These are phyloP conservation scores for Litsea cubeba DNA, from an alignment of 164 flowering plant genomes.

Conservation along the genomic window DNA sequence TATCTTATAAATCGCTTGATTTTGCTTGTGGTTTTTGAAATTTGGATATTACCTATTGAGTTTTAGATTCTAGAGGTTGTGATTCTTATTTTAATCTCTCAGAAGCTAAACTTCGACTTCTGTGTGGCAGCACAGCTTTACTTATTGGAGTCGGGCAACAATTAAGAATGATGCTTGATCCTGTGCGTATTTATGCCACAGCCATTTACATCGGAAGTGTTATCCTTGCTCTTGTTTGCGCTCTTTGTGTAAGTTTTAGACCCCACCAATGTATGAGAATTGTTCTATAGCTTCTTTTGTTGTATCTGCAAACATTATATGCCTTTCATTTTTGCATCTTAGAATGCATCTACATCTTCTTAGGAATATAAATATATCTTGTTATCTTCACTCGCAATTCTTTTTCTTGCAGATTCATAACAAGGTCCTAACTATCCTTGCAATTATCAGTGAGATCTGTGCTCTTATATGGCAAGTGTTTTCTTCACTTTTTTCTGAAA, in stretches of 20 bases:
- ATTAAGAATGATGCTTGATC: slow-evolving; percentile 78
- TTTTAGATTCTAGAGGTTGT: too few relatives aligned
- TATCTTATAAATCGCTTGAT: too few relatives aligned
- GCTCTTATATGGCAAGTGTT: slow-evolving; percentile 80
- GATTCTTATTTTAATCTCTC: too few relatives aligned
- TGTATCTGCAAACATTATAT: not conserved
- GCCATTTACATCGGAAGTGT: slow-evolving; percentile 65
- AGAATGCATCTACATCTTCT: not conserved
- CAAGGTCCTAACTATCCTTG: slow-evolving; percentile 75
- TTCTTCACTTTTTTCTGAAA: not conserved
- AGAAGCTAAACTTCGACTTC: not conserved
- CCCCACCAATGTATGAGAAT: not conserved
- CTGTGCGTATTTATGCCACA: slow-evolving; percentile 72
- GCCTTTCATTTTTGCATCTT: not conserved
- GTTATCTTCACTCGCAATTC: not conserved
- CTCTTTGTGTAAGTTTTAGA: slow-evolving; percentile 59
- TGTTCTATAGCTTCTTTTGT: not conserved
- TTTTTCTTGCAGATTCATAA: slow-evolving; percentile 67
- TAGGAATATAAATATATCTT: not conserved
- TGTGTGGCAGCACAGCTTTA: slow-evolving; percentile 79
- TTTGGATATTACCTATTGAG: too few relatives aligned
- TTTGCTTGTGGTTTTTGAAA: too few relatives aligned
- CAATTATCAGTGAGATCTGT: slow-evolving; percentile 74
- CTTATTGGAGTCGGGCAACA: slow-evolving; percentile 70
- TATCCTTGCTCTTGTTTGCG: slow-evolving; percentile 66